Base-by-base conservation (phyloP, 192 early-diverging fungal species). In the Haplosporangium gracile region DNA sequence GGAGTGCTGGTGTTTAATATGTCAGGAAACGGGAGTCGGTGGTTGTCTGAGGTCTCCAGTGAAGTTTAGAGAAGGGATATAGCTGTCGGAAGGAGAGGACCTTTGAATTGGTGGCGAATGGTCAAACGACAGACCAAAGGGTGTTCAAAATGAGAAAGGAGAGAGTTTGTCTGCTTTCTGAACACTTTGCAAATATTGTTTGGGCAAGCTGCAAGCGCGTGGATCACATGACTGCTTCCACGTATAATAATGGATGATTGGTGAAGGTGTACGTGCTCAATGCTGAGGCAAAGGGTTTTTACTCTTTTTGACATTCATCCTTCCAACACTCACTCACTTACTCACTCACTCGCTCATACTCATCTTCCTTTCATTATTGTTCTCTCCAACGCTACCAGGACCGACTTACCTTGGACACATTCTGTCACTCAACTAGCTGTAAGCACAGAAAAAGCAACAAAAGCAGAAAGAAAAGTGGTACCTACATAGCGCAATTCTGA, bases 51-150 rank as follows among this genome's bases (percentile, higher is more conserved):
- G 32, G 38, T 45, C 38, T 39, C 24, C 45, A 40, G 53, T 10
- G 51, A 32, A 18, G 38, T 43, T 57, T 36, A 74, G 73, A 18
- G 36, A 36, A 57, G 73, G 49, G 57, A 16, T 34, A 74, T 55
- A 36, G 51, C 49, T 36, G 53, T 20, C 18, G 73, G n/a, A 10
- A 15, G 20, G 13, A 1, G 49, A 34, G 2, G 32, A 16, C 4
- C 2, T 34, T n/a, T 36, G 60, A 65, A 65, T 57, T 72, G 71
- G 71, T 72, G 71, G 71, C 71, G 43, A 72, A 65, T 32, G 26
- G 60, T 65, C 60, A 65, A 65, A 10, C 60, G 60, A 65, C 49
- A 51, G 5, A 51, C 49, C 49, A 51, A 2, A 45, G 43, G 43
- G 51, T 57, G 55, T 36, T 29, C 16, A 20, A 70, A 36, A 6